Evolutionary conservation across 2,329 filamentous ascomycete species (phyloP).

Genomic region (Cercospora beticola): DNA sequence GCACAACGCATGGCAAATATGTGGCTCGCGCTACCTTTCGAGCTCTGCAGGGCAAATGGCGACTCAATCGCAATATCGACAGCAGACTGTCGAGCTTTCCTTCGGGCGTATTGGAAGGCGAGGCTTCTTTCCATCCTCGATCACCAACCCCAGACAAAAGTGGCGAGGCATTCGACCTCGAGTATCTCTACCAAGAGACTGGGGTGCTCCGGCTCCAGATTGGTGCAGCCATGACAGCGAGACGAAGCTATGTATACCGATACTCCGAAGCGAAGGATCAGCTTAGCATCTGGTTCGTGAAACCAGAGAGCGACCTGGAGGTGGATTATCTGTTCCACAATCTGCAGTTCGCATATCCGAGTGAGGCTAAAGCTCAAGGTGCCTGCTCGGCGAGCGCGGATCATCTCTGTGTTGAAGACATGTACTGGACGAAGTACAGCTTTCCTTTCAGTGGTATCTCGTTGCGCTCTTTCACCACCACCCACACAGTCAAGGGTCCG

Average conservation of each 20-base stretch:
- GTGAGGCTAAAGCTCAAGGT: slow-evolving; percentile 35
- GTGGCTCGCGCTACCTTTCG: slow-evolving; percentile 34
- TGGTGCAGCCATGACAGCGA: slow-evolving; percentile 54
- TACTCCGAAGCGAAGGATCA: slow-evolving; percentile 62
- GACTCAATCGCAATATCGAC: slow-evolving; percentile 31
- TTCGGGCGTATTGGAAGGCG: slow-evolving; percentile 33
- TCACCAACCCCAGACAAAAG: slow-evolving; percentile 28
- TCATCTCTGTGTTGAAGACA: slow-evolving; percentile 69
- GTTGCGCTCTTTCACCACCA: slow-evolving; percentile 59
- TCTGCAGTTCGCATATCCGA: slow-evolving; percentile 57
- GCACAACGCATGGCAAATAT: slow-evolving; percentile 28
- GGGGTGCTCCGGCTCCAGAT: slow-evolving; percentile 28
- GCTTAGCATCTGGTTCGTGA: slow-evolving; percentile 72
- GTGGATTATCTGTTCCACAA: slow-evolving; percentile 74
- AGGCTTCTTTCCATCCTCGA: slow-evolving; percentile 35
- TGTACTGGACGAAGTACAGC: slow-evolving; percentile 66
- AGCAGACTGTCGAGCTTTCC: slow-evolving; percentile 30
- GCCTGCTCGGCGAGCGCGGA: slow-evolving; percentile 65
- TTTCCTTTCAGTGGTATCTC: slow-evolving; percentile 62
- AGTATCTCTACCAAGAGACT: slow-evolving; percentile 37
- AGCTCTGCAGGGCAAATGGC: slow-evolving; percentile 38
- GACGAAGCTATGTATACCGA: slow-evolving; percentile 68
- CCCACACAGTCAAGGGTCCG: slow-evolving; percentile 67
- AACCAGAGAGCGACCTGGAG: slow-evolving; percentile 57
- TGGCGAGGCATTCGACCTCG: slow-evolving; percentile 31